Evolutionary conservation across 2,329 filamentous ascomycete species (phyloP), one percentile per base, ranked within the genome.

Genomic region (Pseudocercospora pini-densiflorae): DNA sequence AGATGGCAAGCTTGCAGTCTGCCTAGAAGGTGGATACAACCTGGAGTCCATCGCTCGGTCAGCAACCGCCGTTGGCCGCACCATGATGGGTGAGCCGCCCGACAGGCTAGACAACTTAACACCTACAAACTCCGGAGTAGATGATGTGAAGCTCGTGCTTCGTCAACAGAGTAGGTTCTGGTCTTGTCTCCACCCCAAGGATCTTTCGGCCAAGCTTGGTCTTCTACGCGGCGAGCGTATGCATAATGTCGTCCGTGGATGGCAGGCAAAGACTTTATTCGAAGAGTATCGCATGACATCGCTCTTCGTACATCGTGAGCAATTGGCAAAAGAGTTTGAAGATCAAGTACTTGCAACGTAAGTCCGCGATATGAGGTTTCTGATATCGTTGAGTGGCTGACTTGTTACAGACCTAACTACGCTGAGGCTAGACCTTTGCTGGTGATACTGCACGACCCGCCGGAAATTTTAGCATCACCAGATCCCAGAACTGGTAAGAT

Each of bases 21-120:
- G 94, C 76, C 85, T 99, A 2, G 95, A 99, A 79, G 95, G 95
- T 23, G 95, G 95, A 8, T 99, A 99, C 80, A 98, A 98, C 74
- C 87, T 99, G 24, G 84, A 89, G 57, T 95, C 95, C 0, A 99
- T 99, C 65, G 97, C 95, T 0, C 89, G 92, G 64, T 98, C 95
- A 4, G 94, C 95, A 1, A 85, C 97, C 4, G 93, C 94, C 2
- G 95, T 99, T 1, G 95, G 93, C 1, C 89, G 89, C 66, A 97
- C 94, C 0, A 84, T 99, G 53, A 98, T 99, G 93, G 93, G 95
- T 23, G 94, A 99, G 75, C 92, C 94, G 10, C 95, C 95, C 2
- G 88, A 89, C 64, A 83, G 86, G 60, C 77, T 89, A 14, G 78
- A 78, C 58, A 77, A 81, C 7, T 80, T 81, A 1, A 74, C 79